A percentile compares a stretch with the other conserved stretches of the same genome.
Conservation (phyloP, 805 yeast genomes). For the Brettanomyces bruxellensis region DNA sequence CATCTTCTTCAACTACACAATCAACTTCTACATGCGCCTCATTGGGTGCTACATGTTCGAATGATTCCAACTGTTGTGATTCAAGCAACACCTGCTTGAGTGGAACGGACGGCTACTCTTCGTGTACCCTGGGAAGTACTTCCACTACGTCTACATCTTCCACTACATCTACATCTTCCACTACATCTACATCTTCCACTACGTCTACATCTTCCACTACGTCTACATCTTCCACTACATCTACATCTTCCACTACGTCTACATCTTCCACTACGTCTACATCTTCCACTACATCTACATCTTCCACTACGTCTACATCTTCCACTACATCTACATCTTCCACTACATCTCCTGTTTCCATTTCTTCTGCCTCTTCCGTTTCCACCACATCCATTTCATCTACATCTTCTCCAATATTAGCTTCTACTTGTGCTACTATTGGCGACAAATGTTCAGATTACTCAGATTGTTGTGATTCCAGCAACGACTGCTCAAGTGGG, state of each 20-base stretch:
- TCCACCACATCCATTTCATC: too few relatives aligned
- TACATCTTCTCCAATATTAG: too few relatives aligned
- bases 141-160: not conserved
- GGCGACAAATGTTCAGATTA: not conserved
- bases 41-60: not conserved
- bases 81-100: not conserved
- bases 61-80: slow-evolving; percentile 1
- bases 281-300: not conserved
- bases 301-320: not conserved
- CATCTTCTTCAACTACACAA: slow-evolving; percentile 1
- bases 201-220: not conserved
- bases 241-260: not conserved
- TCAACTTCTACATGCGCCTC: slow-evolving; percentile 1
- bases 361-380: not conserved
- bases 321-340: not conserved
- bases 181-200: not conserved
- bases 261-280: not conserved
- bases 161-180: not conserved
- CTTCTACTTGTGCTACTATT: too few relatives aligned
- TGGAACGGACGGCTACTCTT: not conserved
- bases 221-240: not conserved
- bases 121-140: not conserved
- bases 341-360: not conserved
- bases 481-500: not conserved
- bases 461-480: not conserved